Evolutionary conservation across 1,284 basidiomycete species (phyloP).

Genomic region (Marasmius fiardii): DNA sequence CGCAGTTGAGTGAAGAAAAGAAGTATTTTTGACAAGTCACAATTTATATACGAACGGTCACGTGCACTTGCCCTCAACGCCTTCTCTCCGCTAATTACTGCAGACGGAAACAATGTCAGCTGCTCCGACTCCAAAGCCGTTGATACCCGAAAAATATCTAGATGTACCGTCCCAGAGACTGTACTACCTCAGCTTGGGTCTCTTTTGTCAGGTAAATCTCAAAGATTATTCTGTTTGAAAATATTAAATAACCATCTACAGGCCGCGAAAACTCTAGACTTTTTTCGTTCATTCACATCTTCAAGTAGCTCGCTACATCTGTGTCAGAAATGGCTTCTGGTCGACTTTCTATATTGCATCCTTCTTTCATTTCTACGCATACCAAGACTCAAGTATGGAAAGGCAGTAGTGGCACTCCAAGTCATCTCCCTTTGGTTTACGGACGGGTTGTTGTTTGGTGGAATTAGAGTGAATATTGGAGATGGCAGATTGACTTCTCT

Average conservation of each 20-base stretch:
- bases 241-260: slow-evolving; percentile 20
- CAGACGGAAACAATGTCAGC: slow-evolving; percentile 8
- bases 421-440: slow-evolving; percentile 55
- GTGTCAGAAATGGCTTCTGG: slow-evolving; percentile 67
- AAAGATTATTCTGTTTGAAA: not conserved
- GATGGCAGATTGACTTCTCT: slow-evolving; percentile 20
- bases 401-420: slow-evolving; percentile 56
- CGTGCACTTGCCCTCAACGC: too few relatives aligned
- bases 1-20: not conserved
- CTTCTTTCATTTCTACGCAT: slow-evolving; percentile 68
- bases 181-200: slow-evolving; percentile 52
- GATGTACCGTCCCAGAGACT: slow-evolving; percentile 58
- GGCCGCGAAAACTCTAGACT: slow-evolving; percentile 68
- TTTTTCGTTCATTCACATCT: slow-evolving; percentile 47
- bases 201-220: slow-evolving; percentile 47
- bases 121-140: slow-evolving; percentile 10
- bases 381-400: slow-evolving; percentile 72
- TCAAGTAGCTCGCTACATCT: slow-evolving; percentile 36
- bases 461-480: slow-evolving; percentile 47
- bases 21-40: not conserved
- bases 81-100: too few relatives aligned
- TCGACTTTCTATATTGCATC: slow-evolving; percentile 62
- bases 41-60: not conserved
- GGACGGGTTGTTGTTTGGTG: slow-evolving; percentile 72
- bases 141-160: slow-evolving; percentile 48